phyloP scores from a whole-genome alignment of 2,329 filamentous ascomycete genomes.

The Pezicula radicicola region DNA sequence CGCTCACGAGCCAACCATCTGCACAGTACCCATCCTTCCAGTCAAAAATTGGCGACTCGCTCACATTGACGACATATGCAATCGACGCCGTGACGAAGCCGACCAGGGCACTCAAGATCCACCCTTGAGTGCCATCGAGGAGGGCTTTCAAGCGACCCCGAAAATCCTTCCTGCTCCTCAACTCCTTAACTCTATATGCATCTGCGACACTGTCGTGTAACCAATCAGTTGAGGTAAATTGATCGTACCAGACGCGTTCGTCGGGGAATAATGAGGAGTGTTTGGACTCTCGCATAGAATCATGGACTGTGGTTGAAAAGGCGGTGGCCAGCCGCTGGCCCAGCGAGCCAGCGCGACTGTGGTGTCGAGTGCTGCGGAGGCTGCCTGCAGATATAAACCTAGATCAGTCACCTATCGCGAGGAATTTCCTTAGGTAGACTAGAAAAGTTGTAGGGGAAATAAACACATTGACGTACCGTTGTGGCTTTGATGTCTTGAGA shows the following conservation, averaged over 20 bases:
- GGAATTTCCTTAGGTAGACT: not conserved
- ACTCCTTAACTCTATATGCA: conserved; percentile 80
- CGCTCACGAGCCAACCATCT: conserved; percentile 68
- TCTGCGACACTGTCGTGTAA: conserved; percentile 97
- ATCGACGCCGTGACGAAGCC: conserved; percentile 81
- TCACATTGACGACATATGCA: conserved; percentile 86
- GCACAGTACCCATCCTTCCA: conserved; percentile 86
- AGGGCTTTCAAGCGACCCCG: conserved; percentile 73
- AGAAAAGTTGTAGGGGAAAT: too few species aligned
- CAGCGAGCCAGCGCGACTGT: conserved; percentile 57
- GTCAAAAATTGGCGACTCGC: conserved; percentile 83
- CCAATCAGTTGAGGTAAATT: conserved; percentile 97
- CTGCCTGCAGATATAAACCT: conserved; percentile 20
- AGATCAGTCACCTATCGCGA: conserved; percentile 3
- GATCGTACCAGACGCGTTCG: conserved; percentile 96
- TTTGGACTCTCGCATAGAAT: conserved; percentile 56
- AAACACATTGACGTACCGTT: conserved; percentile 12
- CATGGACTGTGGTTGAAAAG: conserved; percentile 42
- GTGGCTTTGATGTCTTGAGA: conserved; percentile 23
- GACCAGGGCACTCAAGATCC: conserved; percentile 88
- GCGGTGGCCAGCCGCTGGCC: conserved; percentile 60
- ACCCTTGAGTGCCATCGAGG: conserved; percentile 88
- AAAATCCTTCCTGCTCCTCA: conserved; percentile 79
- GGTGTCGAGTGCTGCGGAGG: conserved; percentile 22
- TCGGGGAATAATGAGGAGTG: conserved; percentile 63